Evolutionary conservation across 108 stramenopile species (phyloP).

Genomic region (Nitzschia inconspicua): DNA sequence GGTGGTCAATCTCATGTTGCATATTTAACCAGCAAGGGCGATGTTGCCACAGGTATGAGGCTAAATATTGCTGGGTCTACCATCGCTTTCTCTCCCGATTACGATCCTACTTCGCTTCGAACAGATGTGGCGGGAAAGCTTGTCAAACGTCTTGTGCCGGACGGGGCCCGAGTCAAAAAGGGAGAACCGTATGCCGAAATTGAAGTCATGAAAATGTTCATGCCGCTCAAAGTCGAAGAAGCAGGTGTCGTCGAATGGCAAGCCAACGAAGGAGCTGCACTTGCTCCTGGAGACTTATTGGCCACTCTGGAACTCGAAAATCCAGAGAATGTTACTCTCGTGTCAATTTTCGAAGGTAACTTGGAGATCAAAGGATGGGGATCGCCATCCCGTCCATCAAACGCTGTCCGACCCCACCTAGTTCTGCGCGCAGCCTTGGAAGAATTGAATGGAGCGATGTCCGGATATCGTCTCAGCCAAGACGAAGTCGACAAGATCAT

Average conservation of each 20-base stretch:
- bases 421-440: constrained; percentile 70
- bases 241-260: constrained; percentile 86
- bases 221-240: constrained; percentile 97
- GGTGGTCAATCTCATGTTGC: constrained; percentile 89
- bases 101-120: constrained; percentile 93
- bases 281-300: constrained; percentile 90
- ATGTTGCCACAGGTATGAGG: constrained; percentile 79
- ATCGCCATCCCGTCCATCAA: constrained; percentile 12
- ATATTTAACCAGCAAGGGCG: constrained; percentile 80
- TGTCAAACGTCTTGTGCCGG: constrained; percentile 90
- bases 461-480: constrained; percentile 73
- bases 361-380: constrained; percentile 72
- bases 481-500: constrained; percentile 54
- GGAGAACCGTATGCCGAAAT: constrained; percentile 94
- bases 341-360: constrained; percentile 71
- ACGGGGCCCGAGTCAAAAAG: constrained; percentile 88
- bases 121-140: constrained; percentile 97
- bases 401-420: constrained; percentile 66
- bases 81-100: constrained; percentile 94
- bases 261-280: constrained; percentile 87
- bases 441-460: constrained; percentile 74
- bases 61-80: constrained; percentile 85
- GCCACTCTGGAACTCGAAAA: constrained; percentile 92
- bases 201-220: constrained; percentile 99
- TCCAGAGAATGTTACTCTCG: constrained; percentile 85